Conservation (phyloP, 306 rosid species). For the Malus sylvestris region DNA sequence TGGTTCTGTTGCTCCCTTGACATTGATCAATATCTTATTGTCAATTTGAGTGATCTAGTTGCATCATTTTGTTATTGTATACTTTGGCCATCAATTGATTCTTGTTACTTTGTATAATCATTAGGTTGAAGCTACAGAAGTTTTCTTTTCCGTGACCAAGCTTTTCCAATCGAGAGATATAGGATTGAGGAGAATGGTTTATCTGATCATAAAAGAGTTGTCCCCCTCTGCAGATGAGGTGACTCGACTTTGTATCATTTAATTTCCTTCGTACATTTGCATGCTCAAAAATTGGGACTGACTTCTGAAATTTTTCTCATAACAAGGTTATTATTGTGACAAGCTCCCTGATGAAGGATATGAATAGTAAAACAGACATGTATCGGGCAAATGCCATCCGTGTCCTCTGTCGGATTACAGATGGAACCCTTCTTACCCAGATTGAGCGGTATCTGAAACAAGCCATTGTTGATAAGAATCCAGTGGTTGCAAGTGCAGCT, state of each 20-base stretch:
- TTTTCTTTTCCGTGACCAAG: slow-evolving; percentile 93
- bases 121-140: slow-evolving; percentile 95
- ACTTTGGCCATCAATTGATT: not conserved
- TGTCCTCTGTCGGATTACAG: slow-evolving; percentile 93
- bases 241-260: slow-evolving; percentile 15
- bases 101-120: slow-evolving; percentile 15
- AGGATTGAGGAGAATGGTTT: slow-evolving; percentile 98
- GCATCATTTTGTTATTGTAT: slow-evolving; percentile 7
- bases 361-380: slow-evolving; percentile 98
- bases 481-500: slow-evolving; percentile 98
- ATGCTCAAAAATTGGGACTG: slow-evolving; percentile 22
- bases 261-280: slow-evolving; percentile 1
- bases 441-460: slow-evolving; percentile 95
- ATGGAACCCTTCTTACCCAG: slow-evolving; percentile 95
- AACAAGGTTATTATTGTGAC: slow-evolving; percentile 88
- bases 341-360: slow-evolving; percentile 99
- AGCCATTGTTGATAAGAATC: slow-evolving; percentile 96
- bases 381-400: slow-evolving; percentile 98
- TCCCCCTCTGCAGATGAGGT: slow-evolving; percentile 99
- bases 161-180: slow-evolving; percentile 93
- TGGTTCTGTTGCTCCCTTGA: not conserved
- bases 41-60: not conserved
- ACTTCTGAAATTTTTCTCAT: slow-evolving; percentile 14
- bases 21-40: not conserved
- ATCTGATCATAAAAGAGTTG: slow-evolving; percentile 86